Evolutionary conservation across 2,329 filamentous ascomycete genomes (phyloP).

Genomic region (Lecanicillium sp.): DNA sequence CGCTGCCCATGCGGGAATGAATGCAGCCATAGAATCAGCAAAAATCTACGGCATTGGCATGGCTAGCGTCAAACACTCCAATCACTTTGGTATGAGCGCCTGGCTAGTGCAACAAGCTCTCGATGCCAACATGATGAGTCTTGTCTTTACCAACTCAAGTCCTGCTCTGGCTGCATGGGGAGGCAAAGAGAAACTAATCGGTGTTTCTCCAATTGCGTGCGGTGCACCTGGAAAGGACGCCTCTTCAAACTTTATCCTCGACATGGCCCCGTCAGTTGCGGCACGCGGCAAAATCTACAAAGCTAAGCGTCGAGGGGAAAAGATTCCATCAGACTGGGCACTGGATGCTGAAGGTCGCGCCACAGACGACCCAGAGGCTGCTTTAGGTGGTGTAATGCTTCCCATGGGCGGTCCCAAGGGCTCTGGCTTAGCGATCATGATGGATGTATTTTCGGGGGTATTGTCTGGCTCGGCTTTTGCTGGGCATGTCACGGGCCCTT

Average conservation of each 20-base stretch:
- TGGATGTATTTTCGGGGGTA: constrained; percentile 81
- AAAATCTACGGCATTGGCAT: constrained; percentile 59
- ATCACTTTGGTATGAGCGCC: constrained; percentile 78
- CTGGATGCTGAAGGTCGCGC: constrained; percentile 59
- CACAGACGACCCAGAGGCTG: constrained; percentile 64
- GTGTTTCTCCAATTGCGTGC: constrained; percentile 66
- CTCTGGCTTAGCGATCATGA: constrained; percentile 70
- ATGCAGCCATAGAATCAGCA: constrained; percentile 58
- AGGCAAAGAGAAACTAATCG: constrained; percentile 59
- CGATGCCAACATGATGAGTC: constrained; percentile 60
- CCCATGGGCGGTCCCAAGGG: constrained; percentile 83
- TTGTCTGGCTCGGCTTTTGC: constrained; percentile 72
- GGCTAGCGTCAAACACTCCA: constrained; percentile 66
- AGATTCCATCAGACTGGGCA: constrained; percentile 67
- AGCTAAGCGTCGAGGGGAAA: constrained; percentile 56
- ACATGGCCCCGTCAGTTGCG: constrained; percentile 64
- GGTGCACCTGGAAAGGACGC: constrained; percentile 57
- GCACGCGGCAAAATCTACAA: constrained; percentile 69
- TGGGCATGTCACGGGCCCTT: constrained; percentile 67
- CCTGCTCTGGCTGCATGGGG: constrained; percentile 67
- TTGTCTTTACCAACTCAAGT: constrained; percentile 65
- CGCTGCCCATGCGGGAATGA: constrained; percentile 58
- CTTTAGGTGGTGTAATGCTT: constrained; percentile 71
- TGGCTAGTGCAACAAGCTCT: constrained; percentile 74
- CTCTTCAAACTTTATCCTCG: constrained; percentile 56